Conservation (phyloP, 345 rosid species). For the Viola odorata region DNA sequence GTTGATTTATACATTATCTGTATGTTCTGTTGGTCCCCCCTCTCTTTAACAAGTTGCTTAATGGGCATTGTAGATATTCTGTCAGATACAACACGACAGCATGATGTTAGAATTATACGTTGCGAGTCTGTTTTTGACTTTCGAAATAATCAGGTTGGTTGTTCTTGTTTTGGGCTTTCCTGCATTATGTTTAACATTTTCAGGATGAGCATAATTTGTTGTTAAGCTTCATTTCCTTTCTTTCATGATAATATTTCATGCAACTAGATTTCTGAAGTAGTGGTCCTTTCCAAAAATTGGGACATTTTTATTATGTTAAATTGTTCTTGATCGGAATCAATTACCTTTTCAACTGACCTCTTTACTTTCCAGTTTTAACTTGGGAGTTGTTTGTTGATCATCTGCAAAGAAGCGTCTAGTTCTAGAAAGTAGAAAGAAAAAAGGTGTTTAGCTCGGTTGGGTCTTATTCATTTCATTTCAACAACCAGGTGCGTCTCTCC, state of each 20-base stretch:
- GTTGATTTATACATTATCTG: not conserved
- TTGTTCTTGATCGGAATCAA: too few relatives aligned
- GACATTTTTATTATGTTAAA: too few relatives aligned
- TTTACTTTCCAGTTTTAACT: too few relatives aligned
- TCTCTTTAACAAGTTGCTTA: slow-evolving; percentile 48
- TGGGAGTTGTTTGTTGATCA: too few relatives aligned
- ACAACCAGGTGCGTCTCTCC: too few relatives aligned
- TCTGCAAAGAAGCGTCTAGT: too few relatives aligned
- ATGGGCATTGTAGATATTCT: slow-evolving; percentile 67
- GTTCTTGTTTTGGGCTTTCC: slow-evolving; percentile 5
- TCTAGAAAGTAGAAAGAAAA: too few relatives aligned
- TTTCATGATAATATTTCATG: slow-evolving; percentile 49
- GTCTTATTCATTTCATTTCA: too few relatives aligned
- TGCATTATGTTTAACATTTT: not conserved
- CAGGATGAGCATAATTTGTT: slow-evolving; percentile 2
- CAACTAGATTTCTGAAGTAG: not conserved
- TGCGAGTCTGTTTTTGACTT: slow-evolving; percentile 84
- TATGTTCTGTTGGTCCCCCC: not conserved
- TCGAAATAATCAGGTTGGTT: slow-evolving; percentile 81
- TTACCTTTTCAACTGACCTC: too few relatives aligned
- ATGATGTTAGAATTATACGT: slow-evolving; percentile 74
- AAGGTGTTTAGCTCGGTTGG: too few relatives aligned
- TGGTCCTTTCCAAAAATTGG: not conserved
- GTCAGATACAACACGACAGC: slow-evolving; percentile 69
- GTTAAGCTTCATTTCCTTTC: slow-evolving; percentile 65